These are phyloP conservation scores for Aspergillus sp. DNA, from an alignment of 2,329 filamentous ascomycete species.

Conservation along the genomic window DNA sequence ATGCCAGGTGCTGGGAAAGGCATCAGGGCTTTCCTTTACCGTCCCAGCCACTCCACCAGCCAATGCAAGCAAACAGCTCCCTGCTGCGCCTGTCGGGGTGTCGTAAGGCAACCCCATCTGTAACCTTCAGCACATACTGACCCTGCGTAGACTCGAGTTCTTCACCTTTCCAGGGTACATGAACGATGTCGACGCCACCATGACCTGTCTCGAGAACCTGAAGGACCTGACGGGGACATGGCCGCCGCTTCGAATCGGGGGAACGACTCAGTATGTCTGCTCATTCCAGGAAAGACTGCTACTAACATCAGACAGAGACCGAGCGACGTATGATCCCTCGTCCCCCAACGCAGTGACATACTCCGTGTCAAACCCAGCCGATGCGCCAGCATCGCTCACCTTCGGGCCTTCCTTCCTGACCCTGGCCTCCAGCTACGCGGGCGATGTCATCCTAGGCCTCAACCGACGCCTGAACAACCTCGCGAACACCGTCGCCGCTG, in stretches of 20 bases:
- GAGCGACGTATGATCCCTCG: conserved; percentile 51
- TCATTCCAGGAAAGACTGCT: neutral
- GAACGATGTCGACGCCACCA: conserved; percentile 51
- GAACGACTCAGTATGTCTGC: conserved; percentile 43
- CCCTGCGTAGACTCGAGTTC: conserved; percentile 49
- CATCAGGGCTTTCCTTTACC: neutral
- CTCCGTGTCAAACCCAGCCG: conserved; percentile 46
- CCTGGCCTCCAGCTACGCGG: conserved; percentile 50
- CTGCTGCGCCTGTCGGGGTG: conserved; percentile 42
- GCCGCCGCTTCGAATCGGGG: conserved; percentile 58
- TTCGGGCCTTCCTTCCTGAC: conserved; percentile 55
- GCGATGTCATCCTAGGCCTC: conserved; percentile 52
- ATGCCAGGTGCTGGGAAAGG: neutral
- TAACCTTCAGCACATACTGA: neutral
- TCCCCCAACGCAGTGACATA: conserved; percentile 52
- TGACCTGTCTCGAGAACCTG: conserved; percentile 53
- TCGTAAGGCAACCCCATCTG: conserved; percentile 35
- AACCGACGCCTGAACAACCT: conserved; percentile 55
- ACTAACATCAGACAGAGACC: conserved; percentile 39
- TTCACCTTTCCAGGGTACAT: conserved; percentile 58
- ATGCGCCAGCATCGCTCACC: conserved; percentile 51
- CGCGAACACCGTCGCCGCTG: conserved; percentile 55
- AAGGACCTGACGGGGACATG: conserved; percentile 50
- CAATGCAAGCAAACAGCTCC: neutral
- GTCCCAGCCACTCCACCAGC: neutral